A percentile compares a stretch with the other conserved stretches of the same genome.
Conservation (phyloP, 2,329 filamentous ascomycete genomes). For the Rhinocladiella similis region DNA sequence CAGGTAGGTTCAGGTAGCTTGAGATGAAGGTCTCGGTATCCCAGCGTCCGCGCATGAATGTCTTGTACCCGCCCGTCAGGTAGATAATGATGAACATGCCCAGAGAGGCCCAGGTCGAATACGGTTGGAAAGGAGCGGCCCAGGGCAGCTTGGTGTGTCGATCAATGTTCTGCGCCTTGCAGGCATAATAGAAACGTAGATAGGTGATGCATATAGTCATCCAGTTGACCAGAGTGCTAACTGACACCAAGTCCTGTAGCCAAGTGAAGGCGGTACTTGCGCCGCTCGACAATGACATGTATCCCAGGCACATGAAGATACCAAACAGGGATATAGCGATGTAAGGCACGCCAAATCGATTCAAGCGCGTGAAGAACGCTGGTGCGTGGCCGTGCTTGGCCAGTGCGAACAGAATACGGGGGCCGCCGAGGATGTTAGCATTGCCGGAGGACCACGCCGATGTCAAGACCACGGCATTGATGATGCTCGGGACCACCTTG, state of each 20-base stretch:
- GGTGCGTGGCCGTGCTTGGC: constrained; percentile 58
- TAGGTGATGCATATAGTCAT: constrained; percentile 67
- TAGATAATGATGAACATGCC: background rate
- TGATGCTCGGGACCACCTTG: constrained; percentile 64
- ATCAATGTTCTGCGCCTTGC: constrained; percentile 64
- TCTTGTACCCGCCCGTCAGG: constrained; percentile 27
- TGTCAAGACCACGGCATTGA: constrained; percentile 75
- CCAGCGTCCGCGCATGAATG: constrained; percentile 66
- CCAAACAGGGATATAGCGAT: constrained; percentile 61
- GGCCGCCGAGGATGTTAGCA: constrained; percentile 59
- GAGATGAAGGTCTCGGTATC: constrained; percentile 58
- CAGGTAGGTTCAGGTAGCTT: constrained; percentile 60
- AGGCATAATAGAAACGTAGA: constrained; percentile 67
- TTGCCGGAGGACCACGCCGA: constrained; percentile 63
- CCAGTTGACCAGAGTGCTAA: constrained; percentile 35
- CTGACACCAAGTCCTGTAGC: constrained; percentile 35
- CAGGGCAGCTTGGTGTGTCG: background rate
- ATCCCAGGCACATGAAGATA: constrained; percentile 66
- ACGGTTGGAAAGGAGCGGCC: background rate
- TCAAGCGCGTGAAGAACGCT: constrained; percentile 46
- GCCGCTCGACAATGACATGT: constrained; percentile 65
- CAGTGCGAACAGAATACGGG: constrained; percentile 59
- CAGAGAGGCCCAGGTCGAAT: background rate
- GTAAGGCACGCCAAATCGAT: constrained; percentile 64
- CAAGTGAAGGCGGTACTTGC: constrained; percentile 61